phyloP scores from a whole-genome alignment of 768 basidiomycete species.

The Tricholoma saponaceum region DNA sequence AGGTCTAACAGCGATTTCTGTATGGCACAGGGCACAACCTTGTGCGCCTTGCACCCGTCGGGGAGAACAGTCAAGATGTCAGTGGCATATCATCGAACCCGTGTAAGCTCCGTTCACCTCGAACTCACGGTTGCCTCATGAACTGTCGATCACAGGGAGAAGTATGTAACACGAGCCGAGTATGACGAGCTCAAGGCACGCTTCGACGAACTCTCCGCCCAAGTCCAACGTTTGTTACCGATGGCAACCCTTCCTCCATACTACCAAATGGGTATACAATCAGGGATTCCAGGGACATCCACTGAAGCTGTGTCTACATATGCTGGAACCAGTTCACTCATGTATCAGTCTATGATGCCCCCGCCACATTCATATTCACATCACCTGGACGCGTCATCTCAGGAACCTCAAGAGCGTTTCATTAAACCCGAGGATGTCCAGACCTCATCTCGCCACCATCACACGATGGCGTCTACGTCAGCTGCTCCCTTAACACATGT shows the following conservation, averaged over 20 bases:
- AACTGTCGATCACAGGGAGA: conserved; percentile 47
- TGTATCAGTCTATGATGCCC: conserved; percentile 32
- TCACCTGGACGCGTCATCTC: conserved; percentile 17
- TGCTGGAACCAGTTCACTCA: conserved; percentile 19
- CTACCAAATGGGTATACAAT: conserved; percentile 28
- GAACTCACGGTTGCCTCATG: conserved; percentile 9
- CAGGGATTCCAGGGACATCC: conserved; percentile 24
- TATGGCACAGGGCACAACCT: conserved; percentile 57
- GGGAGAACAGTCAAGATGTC: conserved; percentile 76
- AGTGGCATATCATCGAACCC: conserved; percentile 81
- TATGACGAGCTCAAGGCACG: conserved; percentile 72
- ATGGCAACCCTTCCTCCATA: conserved; percentile 20
- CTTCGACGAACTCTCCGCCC: conserved; percentile 54
- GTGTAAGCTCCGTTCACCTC: conserved; percentile 47
- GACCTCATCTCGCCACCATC: conserved; percentile 17
- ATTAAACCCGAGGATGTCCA: conserved; percentile 24
- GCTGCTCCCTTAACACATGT: conserved; percentile 21
- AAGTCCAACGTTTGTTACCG: conserved; percentile 47
- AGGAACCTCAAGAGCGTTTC: conserved; percentile 21
- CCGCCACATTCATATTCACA: conserved; percentile 25
- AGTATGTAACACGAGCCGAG: conserved; percentile 74
- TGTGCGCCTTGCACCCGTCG: conserved; percentile 79
- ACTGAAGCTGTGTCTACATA: conserved; percentile 29
- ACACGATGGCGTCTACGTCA: conserved; percentile 12
- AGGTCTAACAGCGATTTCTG: conserved; percentile 18